Evolutionary conservation across 2,329 filamentous ascomycete genomes (phyloP).

Genomic region (Sordariomycetes sp.): DNA sequence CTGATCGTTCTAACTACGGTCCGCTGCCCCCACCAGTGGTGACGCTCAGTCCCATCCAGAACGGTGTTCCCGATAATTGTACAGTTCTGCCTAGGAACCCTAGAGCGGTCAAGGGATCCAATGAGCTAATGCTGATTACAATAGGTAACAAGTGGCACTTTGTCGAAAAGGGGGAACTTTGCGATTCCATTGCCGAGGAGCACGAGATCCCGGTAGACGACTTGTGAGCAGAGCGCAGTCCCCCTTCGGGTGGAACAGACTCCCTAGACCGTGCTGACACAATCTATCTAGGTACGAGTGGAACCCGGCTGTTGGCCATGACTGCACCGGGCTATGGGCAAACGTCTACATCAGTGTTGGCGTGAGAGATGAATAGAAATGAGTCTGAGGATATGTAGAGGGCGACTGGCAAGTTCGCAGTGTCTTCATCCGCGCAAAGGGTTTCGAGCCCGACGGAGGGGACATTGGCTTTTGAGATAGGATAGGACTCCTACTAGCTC

Average conservation of each 20-base stretch:
- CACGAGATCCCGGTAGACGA: neutral
- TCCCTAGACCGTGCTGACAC: neutral
- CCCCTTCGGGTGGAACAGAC: too few species aligned
- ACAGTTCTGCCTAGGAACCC: neutral
- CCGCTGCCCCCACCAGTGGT: neutral
- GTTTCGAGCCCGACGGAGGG: too few species aligned
- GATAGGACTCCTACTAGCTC: too few species aligned
- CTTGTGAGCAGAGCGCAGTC: neutral
- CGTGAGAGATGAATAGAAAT: too few species aligned
- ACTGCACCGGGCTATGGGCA: conserved; percentile 4
- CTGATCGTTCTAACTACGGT: neutral
- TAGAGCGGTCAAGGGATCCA: neutral
- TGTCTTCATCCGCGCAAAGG: too few species aligned
- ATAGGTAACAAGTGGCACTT: neutral
- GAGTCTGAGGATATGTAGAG: too few species aligned
- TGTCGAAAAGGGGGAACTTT: neutral
- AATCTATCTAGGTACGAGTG: conserved; percentile 1
- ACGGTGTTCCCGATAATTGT: conserved; percentile 1
- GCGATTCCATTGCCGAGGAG: neutral
- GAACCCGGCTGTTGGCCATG: conserved; percentile 4
- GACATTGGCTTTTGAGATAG: too few species aligned
- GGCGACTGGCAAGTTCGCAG: too few species aligned
- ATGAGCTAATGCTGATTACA: neutral
- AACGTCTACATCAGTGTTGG: conserved; percentile 5
- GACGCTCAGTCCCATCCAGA: neutral